Evolutionary conservation across 805 yeast genomes (phyloP).

Genomic region (Candida dendrica): DNA sequence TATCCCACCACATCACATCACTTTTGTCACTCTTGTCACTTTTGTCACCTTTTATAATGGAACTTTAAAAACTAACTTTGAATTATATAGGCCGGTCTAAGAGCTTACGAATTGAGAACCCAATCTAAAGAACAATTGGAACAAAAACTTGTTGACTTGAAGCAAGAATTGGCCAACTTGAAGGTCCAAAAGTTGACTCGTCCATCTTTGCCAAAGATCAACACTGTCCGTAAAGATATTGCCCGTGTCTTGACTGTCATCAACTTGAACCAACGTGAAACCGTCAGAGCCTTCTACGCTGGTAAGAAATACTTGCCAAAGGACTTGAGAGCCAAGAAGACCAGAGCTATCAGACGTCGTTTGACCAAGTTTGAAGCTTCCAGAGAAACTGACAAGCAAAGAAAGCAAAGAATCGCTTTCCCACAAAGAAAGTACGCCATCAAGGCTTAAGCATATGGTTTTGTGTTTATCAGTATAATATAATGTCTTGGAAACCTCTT

Average conservation of each 20-base stretch:
- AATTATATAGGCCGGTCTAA: slow-evolving; percentile 66
- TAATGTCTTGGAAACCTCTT: not conserved
- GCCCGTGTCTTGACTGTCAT: slow-evolving; percentile 97
- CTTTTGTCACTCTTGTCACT: too few relatives aligned
- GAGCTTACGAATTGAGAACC: slow-evolving; percentile 94
- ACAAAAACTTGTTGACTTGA: slow-evolving; percentile 88
- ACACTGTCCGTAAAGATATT: slow-evolving; percentile 95
- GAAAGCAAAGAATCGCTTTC: slow-evolving; percentile 90
- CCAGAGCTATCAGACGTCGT: slow-evolving; percentile 99
- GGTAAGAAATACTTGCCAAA: slow-evolving; percentile 96
- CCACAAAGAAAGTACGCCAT: slow-evolving; percentile 98
- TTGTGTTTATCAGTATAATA: not conserved
- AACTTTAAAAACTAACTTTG: slow-evolving; percentile 14
- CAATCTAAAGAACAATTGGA: slow-evolving; percentile 96
- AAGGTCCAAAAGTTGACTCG: slow-evolving; percentile 92
- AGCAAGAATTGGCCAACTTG: slow-evolving; percentile 92
- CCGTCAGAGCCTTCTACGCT: slow-evolving; percentile 89
- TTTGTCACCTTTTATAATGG: too few relatives aligned
- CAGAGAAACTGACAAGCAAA: slow-evolving; percentile 78
- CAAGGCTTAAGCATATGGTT: slow-evolving; percentile 71
- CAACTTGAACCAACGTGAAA: slow-evolving; percentile 93
- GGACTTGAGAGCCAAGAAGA: slow-evolving; percentile 98
- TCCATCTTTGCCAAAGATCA: slow-evolving; percentile 92
- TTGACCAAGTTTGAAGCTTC: slow-evolving; percentile 82
- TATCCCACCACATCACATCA: too few relatives aligned